phyloP scores from a whole-genome alignment of 495 filamentous ascomycete genomes.

The Penicillium angulare region DNA sequence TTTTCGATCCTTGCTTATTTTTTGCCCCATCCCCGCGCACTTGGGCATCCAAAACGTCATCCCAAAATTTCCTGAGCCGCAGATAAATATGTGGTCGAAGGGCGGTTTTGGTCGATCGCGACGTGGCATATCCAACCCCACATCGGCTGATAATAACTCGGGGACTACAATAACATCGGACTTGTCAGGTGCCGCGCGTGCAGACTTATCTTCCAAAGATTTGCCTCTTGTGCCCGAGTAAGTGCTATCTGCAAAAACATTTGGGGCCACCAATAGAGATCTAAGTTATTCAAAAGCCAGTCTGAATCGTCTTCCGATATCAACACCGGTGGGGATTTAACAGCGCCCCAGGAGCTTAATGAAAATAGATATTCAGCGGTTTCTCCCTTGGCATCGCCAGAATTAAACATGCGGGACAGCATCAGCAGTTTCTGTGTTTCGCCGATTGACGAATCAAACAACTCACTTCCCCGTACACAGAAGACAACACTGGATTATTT shows the following conservation, averaged over 20 bases:
- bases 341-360: background rate
- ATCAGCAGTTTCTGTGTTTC: constrained; percentile 45
- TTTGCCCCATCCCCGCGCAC: constrained; percentile 1
- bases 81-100: constrained; percentile 47
- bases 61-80: background rate
- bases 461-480: constrained; percentile 7
- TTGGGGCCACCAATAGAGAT: background rate
- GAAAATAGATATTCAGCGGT: constrained; percentile 28
- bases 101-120: constrained; percentile 38
- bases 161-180: constrained; percentile 23
- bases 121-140: constrained; percentile 47
- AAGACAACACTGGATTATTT: background rate
- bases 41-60: background rate
- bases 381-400: constrained; percentile 47
- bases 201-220: constrained; percentile 23
- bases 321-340: background rate
- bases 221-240: constrained; percentile 45
- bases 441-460: constrained; percentile 38
- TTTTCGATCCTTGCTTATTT: background rate
- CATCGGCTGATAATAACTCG: constrained; percentile 40
- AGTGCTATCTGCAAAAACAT: too few species aligned
- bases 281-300: constrained; percentile 1
- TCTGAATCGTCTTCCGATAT: constrained; percentile 1
- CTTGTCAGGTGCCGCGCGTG: background rate
- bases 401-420: constrained; percentile 10